These are phyloP conservation scores for Termitomyces sp. DNA, from an alignment of 768 basidiomycete species.

Conservation along the genomic window DNA sequence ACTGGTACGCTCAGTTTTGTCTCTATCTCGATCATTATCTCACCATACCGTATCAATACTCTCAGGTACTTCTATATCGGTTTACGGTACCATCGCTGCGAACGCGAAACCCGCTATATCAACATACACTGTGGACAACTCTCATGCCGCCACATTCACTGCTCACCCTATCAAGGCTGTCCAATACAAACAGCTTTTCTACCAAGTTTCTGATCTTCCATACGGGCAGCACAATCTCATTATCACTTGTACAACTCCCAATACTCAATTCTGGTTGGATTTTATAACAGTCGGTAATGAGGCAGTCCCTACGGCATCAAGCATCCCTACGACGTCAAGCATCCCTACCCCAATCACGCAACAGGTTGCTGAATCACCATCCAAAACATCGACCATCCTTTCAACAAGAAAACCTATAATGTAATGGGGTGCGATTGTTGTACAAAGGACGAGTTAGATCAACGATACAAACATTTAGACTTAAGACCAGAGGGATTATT, in stretches of 20 bases:
- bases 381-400: neutral
- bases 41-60: neutral
- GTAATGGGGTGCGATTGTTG: neutral
- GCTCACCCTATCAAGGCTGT: neutral
- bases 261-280: constrained; percentile 12
- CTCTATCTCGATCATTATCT: neutral
- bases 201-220: constrained; percentile 1
- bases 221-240: constrained; percentile 8
- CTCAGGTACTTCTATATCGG: constrained; percentile 15
- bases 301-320: neutral
- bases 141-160: neutral
- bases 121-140: constrained; percentile 14
- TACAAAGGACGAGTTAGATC: neutral
- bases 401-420: neutral
- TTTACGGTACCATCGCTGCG: constrained; percentile 13
- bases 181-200: constrained; percentile 11
- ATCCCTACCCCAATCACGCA: neutral
- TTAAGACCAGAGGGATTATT: neutral
- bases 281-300: neutral
- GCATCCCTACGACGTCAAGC: neutral
- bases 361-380: neutral
- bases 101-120: constrained; percentile 1
- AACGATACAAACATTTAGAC: neutral
- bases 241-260: constrained; percentile 2
- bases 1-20: constrained; percentile 10